These are phyloP conservation scores for Hypoxylon fragiforme DNA, from an alignment of 495 filamentous ascomycete species.

Conservation along the genomic window DNA sequence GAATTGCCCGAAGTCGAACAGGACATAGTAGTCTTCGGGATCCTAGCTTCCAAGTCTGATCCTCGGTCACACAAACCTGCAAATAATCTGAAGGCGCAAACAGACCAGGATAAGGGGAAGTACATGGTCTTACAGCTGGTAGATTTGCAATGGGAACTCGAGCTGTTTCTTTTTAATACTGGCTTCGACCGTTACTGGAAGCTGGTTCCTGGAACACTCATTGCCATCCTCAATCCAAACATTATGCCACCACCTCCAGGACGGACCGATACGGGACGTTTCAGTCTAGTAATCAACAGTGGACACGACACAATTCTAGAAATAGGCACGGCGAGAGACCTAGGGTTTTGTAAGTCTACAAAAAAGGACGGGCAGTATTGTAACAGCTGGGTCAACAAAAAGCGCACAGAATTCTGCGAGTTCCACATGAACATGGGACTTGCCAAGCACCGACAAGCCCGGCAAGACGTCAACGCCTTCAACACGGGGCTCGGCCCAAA, in stretches of 20 bases:
- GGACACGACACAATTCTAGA: slow-evolving; percentile 89
- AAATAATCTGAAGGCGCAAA: slow-evolving; percentile 33
- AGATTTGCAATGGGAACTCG: slow-evolving; percentile 87
- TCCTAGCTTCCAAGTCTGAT: slow-evolving; percentile 83
- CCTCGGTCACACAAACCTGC: slow-evolving; percentile 70
- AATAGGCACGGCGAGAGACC: slow-evolving; percentile 79
- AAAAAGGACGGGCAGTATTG: slow-evolving; percentile 84
- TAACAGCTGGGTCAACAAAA: slow-evolving; percentile 79
- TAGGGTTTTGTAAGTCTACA: slow-evolving; percentile 83
- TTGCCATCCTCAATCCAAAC: slow-evolving; percentile 91
- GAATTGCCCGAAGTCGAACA: slow-evolving; percentile 80
- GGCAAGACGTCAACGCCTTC: slow-evolving; percentile 81
- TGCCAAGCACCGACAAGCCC: slow-evolving; percentile 65
- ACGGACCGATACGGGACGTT: slow-evolving; percentile 74
- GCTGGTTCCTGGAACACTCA: slow-evolving; percentile 77
- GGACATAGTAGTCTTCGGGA: slow-evolving; percentile 85
- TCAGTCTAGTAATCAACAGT: slow-evolving; percentile 78
- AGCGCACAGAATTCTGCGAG: slow-evolving; percentile 89
- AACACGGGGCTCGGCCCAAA: slow-evolving; percentile 48
- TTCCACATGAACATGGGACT: slow-evolving; percentile 85
- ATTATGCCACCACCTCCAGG: slow-evolving; percentile 82
- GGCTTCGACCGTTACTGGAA: slow-evolving; percentile 93
- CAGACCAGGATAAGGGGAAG: slow-evolving; percentile 62
- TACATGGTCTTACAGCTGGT: slow-evolving; percentile 91
- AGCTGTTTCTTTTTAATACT: slow-evolving; percentile 87